Evolutionary conservation across 257 asterid species (phyloP), one percentile per base, ranked within the genome.

Genomic region (Scutellaria baicalensis): DNA sequence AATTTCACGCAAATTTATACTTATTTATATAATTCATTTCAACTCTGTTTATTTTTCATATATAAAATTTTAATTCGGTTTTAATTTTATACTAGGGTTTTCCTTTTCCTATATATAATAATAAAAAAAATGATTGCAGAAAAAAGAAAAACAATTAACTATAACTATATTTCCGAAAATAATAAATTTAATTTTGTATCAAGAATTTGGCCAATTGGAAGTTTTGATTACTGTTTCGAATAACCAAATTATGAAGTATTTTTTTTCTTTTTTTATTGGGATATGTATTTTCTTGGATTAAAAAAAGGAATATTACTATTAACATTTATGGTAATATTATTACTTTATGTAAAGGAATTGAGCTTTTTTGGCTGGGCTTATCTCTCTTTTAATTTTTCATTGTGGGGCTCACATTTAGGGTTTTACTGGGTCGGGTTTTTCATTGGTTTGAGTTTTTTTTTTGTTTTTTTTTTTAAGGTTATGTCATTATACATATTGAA

Each of bases 51-150:
- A 39, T 66, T 36, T 54, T 6, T 39, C 21, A 11, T 27, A 5
- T 51, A 6, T 20, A 47, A n/a, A n/a, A 6, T 43, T 8, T 43
- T 27, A 27, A 27, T 27, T 27, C 4, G 4, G 33, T 18, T 51
- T 12, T 51, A 9, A 27, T 62, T 40, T 59, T 51, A 66, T 64
- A 60, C 20, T 75, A 68, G 75, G 79, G 79, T 68, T 75, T 75
- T 38, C 16, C 33, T 39, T 67, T 65, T 73, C 16, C 57, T 18
- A 23, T 44, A 40, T 62, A 55, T 21, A 18, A n/a, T n/a, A 27
- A 1, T 27, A 27, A 27, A 1, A 27, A 17, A 54, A 43, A 6
- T 16, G 2, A 45, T 18, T 45, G 14, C 8, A 14, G 5, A 44
- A 4, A 44, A 2, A 6, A 3, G 13, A 21, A 2, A 44, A 63